A percentile compares a stretch with the other conserved stretches of the same genome.
Evolutionary conservation across 495 filamentous ascomycete species (phyloP).

Genomic region (Penicillium coffeae): DNA sequence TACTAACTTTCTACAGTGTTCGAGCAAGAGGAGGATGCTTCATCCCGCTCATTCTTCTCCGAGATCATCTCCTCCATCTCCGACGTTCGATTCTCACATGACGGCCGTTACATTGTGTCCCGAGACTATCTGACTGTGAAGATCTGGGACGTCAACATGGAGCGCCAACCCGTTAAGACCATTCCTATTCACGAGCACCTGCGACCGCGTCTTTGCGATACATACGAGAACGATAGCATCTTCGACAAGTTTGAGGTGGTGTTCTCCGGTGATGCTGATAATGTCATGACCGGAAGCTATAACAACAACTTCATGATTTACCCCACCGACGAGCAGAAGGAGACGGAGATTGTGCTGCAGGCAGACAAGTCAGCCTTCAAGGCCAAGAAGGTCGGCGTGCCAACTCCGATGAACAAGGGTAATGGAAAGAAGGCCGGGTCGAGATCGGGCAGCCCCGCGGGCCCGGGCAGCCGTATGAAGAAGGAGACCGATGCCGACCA

Average conservation of each 20-base stretch:
- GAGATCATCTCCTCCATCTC: slow-evolving; percentile 99
- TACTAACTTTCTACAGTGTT: slow-evolving; percentile 63
- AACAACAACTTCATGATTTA: slow-evolving; percentile 99
- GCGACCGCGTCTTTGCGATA: slow-evolving; percentile 90
- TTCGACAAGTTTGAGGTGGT: slow-evolving; percentile 99
- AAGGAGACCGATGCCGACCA: slow-evolving; percentile 99
- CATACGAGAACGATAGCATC: slow-evolving; percentile 98
- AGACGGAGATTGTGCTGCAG: slow-evolving; percentile 95
- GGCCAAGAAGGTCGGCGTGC: slow-evolving; percentile 98
- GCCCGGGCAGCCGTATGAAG: slow-evolving; percentile 89
- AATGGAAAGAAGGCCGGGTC: slow-evolving; percentile 80
- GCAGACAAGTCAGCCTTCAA: slow-evolving; percentile 99
- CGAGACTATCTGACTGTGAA: slow-evolving; percentile 98
- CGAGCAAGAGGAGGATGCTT: slow-evolving; percentile 98
- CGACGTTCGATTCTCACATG: slow-evolving; percentile 93
- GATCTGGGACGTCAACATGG: slow-evolving; percentile 99
- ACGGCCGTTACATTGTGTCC: slow-evolving; percentile 95
- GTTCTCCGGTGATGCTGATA: slow-evolving; percentile 95
- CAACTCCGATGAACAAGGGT: slow-evolving; percentile 90
- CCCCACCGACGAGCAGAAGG: slow-evolving; percentile 89
- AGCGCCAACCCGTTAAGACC: slow-evolving; percentile 92
- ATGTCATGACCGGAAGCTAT: slow-evolving; percentile 99
- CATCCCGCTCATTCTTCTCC: slow-evolving; percentile 97
- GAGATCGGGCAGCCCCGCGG: slow-evolving; percentile 84
- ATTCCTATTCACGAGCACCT: slow-evolving; percentile 98